Percentiles rank a stretch among this genome's conserved stretches.
Evolutionary conservation across 805 yeast species (phyloP).

Genomic region (Torulaspora gathmanii): DNA sequence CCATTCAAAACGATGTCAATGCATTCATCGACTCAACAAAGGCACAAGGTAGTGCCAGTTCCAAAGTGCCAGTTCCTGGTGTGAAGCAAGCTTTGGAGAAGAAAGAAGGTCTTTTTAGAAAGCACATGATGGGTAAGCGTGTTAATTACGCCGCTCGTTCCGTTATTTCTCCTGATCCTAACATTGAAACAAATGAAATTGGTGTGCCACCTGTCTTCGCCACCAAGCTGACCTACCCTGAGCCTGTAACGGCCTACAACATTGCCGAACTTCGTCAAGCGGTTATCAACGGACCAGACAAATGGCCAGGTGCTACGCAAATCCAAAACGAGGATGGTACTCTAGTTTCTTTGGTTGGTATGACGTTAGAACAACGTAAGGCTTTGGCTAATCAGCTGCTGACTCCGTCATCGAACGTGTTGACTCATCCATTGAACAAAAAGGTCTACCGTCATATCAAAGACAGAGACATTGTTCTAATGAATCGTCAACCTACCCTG

Average conservation of each 20-base stretch:
- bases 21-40: constrained; percentile 90
- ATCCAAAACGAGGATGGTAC: constrained; percentile 94
- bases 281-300: constrained; percentile 94
- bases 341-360: constrained; percentile 72
- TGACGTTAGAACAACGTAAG: constrained; percentile 90
- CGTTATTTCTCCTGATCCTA: constrained; percentile 98
- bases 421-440: constrained; percentile 67
- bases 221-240: constrained; percentile 90
- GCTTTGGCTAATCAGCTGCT: constrained; percentile 90
- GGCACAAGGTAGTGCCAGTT: constrained; percentile 67
- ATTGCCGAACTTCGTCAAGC: constrained; percentile 88
- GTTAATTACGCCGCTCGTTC: constrained; percentile 99
- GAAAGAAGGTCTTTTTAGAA: constrained; percentile 97
- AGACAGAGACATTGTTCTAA: constrained; percentile 90
- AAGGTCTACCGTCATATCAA: constrained; percentile 93
- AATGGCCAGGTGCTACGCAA: constrained; percentile 98
- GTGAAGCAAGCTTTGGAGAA: constrained; percentile 95
- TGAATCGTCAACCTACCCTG: constrained; percentile 99
- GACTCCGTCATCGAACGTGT: constrained; percentile 68
- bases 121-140: constrained; percentile 99
- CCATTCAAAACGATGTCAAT: constrained; percentile 91
- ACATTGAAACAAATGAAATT: constrained; percentile 93
- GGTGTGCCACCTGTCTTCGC: constrained; percentile 99
- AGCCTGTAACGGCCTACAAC: constrained; percentile 92
- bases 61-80: constrained; percentile 78